Conservation (phyloP, 2,329 filamentous ascomycete genomes). For the Mycosphaerella arachidis region DNA sequence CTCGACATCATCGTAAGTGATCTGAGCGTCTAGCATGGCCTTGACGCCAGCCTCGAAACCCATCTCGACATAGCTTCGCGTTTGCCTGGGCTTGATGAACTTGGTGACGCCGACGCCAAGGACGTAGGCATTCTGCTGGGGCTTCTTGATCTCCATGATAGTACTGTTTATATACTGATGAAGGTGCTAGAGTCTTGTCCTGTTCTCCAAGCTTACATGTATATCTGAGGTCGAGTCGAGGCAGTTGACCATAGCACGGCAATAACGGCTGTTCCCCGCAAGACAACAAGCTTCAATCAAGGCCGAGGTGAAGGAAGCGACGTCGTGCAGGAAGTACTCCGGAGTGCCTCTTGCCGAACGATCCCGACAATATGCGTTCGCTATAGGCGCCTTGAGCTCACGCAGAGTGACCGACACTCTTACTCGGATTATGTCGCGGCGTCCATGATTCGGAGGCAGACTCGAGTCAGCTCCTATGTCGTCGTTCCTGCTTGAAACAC, state of each 20-base stretch:
- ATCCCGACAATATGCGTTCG: no score
- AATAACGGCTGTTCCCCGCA: background rate
- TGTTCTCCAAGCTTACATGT: background rate
- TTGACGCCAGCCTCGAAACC: slow-evolving; percentile 91
- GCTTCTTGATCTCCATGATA: slow-evolving; percentile 24
- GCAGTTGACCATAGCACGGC: background rate
- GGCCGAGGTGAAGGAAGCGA: background rate
- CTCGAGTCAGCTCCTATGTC: no score
- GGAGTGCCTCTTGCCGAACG: background rate
- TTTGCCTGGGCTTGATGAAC: slow-evolving; percentile 94
- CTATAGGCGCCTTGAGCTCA: no score
- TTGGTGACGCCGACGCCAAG: slow-evolving; percentile 98
- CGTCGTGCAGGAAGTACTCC: background rate
- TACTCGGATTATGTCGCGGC: no score
- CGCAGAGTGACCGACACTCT: no score
- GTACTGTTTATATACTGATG: background rate
- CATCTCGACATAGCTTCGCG: slow-evolving; percentile 90
- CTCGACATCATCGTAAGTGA: slow-evolving; percentile 95
- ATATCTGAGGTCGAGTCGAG: background rate
- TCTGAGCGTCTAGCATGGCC: slow-evolving; percentile 74
- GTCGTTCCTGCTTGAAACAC: no score
- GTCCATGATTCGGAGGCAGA: no score
- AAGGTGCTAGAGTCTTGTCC: background rate
- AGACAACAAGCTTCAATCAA: background rate
- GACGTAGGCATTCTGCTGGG: slow-evolving; percentile 62